These are phyloP conservation scores for Talaromyces sp. DNA, from an alignment of 2,329 filamentous ascomycete species.

Conservation along the genomic window DNA sequence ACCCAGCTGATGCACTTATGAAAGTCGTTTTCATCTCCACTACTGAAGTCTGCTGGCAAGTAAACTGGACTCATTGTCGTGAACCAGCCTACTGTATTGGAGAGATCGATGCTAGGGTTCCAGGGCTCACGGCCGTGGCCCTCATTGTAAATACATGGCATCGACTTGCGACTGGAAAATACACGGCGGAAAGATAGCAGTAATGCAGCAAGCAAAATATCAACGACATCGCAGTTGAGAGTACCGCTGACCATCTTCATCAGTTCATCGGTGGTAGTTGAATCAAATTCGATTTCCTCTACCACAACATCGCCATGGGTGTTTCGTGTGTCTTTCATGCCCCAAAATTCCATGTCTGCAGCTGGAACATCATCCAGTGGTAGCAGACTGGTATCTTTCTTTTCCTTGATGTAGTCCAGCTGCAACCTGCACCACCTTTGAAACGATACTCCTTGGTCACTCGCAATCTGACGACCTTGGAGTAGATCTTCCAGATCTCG, in stretches of 20 bases:
- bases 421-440: slow-evolving; percentile 17
- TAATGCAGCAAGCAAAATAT: slow-evolving; percentile 20
- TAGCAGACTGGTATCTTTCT: neutral
- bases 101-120: slow-evolving; percentile 18
- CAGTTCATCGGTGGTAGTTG: slow-evolving; percentile 11
- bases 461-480: neutral
- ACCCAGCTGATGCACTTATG: slow-evolving; percentile 18
- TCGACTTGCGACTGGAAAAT: slow-evolving; percentile 16
- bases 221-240: slow-evolving; percentile 19
- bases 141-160: slow-evolving; percentile 21
- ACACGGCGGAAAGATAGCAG: slow-evolving; percentile 17
- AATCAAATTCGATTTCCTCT: slow-evolving; percentile 13
- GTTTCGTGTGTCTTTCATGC: slow-evolving; percentile 9
- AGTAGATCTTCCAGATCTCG: slow-evolving; percentile 20
- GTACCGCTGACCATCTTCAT: slow-evolving; percentile 12
- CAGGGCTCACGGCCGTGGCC: slow-evolving; percentile 22
- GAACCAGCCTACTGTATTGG: slow-evolving; percentile 23
- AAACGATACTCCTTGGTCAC: slow-evolving; percentile 12
- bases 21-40: neutral
- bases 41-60: slow-evolving; percentile 1
- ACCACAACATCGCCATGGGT: slow-evolving; percentile 5
- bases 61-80: slow-evolving; percentile 19
- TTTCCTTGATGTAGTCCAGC: slow-evolving; percentile 8
- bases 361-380: slow-evolving; percentile 15
- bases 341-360: slow-evolving; percentile 54